Base-by-base conservation (phyloP, 306 rosid genomes). In the Elaeagnus macrophylla region DNA sequence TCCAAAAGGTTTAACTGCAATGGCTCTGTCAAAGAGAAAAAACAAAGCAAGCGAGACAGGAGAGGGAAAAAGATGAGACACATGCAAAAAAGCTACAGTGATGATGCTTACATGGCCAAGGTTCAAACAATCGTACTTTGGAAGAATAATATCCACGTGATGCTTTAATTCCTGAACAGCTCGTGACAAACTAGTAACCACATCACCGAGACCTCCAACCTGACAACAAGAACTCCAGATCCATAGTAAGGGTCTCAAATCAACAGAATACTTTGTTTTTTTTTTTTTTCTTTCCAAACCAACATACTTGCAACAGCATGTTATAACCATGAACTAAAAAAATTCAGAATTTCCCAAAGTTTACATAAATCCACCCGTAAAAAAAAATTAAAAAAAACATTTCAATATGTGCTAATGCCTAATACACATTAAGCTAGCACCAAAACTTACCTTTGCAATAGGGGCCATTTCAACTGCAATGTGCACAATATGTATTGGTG, bases 391-490 rank as follows among this genome's bases (percentile, higher is more conserved):
- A n/a, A n/a, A n/a, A n/a, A n/a, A n/a, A 3, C 32, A 25, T 25
- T 25, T 25, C 32, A 25, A 5, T 5, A 25, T 25, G 32, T 25
- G n/a, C 14, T 51, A 19, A 16, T 41, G 48, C 48, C 14, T 51
- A 19, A 16, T 41, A 53, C 48, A 47, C 25, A 44, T 61, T 41
- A 47, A 57, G 20, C 46, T 19, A 46, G 54, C 47, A n/a, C 19
- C 39, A 57, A 57, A 62, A 43, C 68, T 71, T 65, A 75, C 99
- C 86, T 91, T 91, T 46, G 99, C 99, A 74, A 91, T 75, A 36
- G 99, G 99, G 51, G 99, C 99, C 96, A 91, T 84, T 77, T 91
- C 99, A 58, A 87, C 87, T 35, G 96, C 73, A 78, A 91, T 78
- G 75, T 91, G 99, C 58, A 91, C 74, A 54, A 91, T 84, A 74